Percentiles rank a stretch among this genome's conserved stretches.
phyloP scores from a whole-genome alignment of 2,329 filamentous ascomycete species.

The Diplodia corticola region DNA sequence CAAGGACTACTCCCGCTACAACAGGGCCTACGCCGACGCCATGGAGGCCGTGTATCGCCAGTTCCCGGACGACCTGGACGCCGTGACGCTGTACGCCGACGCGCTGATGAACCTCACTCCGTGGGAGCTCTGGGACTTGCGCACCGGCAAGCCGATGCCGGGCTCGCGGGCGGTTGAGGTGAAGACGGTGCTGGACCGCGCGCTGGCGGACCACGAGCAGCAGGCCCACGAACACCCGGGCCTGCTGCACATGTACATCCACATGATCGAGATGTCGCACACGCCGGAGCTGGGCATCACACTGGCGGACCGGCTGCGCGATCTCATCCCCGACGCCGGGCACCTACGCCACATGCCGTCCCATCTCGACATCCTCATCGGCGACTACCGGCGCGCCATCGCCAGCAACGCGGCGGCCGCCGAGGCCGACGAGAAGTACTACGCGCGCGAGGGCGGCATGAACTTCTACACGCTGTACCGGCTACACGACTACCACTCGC shows the following conservation, averaged over 20 bases:
- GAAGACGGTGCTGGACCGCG: constrained; percentile 60
- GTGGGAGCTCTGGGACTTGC: constrained; percentile 64
- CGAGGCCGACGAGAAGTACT: constrained; percentile 66
- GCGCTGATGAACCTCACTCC: constrained; percentile 66
- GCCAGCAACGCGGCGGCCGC: constrained; percentile 67
- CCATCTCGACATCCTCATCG: constrained; percentile 72
- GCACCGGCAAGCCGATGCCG: constrained; percentile 57
- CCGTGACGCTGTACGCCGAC: constrained; percentile 65
- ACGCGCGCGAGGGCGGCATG: constrained; percentile 58
- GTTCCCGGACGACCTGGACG: constrained; percentile 61
- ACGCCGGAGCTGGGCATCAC: constrained; percentile 63
- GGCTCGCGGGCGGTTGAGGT: constrained; percentile 60
- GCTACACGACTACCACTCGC: constrained; percentile 72
- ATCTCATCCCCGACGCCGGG: constrained; percentile 67
- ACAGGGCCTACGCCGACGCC: constrained; percentile 60
- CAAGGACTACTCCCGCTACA: constrained; percentile 56
- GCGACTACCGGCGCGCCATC: constrained; percentile 68
- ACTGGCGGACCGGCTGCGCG: constrained; percentile 62
- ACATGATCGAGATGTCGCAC: constrained; percentile 75
- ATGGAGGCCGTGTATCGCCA: constrained; percentile 58
- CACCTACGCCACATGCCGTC: constrained; percentile 77
- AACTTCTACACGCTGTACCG: constrained; percentile 80
- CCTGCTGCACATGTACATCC: constrained; percentile 73
- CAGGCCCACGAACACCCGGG: constrained; percentile 62
- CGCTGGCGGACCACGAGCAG: constrained; percentile 50